Percentiles rank a stretch among this genome's conserved stretches.
phyloP scores from a whole-genome alignment of 202 grass and related monocot species.

The Eragrostis tef region DNA sequence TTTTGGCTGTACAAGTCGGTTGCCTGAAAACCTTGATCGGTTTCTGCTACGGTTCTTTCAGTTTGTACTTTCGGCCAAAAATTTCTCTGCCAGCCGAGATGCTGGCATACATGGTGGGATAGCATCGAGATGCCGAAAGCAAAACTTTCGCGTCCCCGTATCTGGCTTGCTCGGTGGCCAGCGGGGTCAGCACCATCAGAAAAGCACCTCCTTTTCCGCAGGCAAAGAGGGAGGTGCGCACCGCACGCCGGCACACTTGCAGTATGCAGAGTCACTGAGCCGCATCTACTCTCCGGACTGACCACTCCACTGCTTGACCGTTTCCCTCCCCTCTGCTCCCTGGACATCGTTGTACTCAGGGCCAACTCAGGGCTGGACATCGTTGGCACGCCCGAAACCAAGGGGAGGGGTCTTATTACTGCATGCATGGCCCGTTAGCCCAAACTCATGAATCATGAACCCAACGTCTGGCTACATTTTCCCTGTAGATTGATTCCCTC shows the following conservation, averaged over 20 bases:
- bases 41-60: not conserved
- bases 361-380: too few species aligned
- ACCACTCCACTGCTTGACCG: not conserved
- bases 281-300: too few species aligned
- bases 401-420: too few species aligned
- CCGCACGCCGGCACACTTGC: too few species aligned
- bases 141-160: not conserved
- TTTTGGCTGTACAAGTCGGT: not conserved
- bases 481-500: too few species aligned
- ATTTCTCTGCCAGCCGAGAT: not conserved
- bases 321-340: not conserved
- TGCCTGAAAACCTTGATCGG: not conserved
- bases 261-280: too few species aligned
- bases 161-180: not conserved
- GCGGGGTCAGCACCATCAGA: not conserved
- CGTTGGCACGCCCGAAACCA: too few species aligned
- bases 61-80: not conserved
- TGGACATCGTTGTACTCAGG: too few species aligned
- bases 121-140: not conserved
- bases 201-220: not conserved
- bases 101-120: not conserved
- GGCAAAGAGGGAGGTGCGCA: too few species aligned
- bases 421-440: too few species aligned
- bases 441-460: too few species aligned
- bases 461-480: too few species aligned